These are phyloP conservation scores for rapeseed (Brassica napus) DNA, from an alignment of 345 rosid genomes.

Conservation along the genomic window DNA sequence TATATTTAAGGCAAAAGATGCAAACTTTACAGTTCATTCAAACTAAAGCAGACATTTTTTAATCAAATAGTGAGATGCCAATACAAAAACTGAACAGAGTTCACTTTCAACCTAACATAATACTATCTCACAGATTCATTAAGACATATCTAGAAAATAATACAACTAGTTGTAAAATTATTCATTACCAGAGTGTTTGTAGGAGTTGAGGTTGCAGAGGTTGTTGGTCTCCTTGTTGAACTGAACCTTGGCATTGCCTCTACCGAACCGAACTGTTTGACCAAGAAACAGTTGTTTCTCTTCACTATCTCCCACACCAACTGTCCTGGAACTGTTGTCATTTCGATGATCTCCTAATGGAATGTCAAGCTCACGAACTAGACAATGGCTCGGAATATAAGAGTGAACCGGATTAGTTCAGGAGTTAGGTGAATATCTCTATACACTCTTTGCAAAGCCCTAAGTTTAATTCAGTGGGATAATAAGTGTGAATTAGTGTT, in stretches of 20 bases:
- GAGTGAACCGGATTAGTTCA: not conserved
- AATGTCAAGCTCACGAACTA: not conserved
- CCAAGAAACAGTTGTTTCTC: conserved; percentile 71
- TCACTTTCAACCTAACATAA: not conserved
- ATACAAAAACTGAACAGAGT: not conserved
- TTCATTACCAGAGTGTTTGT: conserved; percentile 63
- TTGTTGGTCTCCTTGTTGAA: conserved; percentile 80
- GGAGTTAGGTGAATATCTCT: not conserved
- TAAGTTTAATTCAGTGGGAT: not conserved
- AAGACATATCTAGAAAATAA: no score
- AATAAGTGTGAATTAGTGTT: not conserved
- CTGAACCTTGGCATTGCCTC: conserved; percentile 55
- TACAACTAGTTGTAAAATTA: no score
- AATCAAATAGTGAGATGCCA: not conserved
- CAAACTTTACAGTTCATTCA: not conserved
- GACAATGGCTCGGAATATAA: not conserved
- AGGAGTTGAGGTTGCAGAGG: conserved; percentile 75
- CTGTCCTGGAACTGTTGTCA: conserved; percentile 73
- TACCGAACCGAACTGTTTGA: conserved; percentile 60
- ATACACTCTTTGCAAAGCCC: not conserved
- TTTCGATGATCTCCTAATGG: conserved; percentile 15
- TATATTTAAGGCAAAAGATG: not conserved
- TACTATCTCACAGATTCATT: no score
- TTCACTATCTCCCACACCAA: conserved; percentile 82
- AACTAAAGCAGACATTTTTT: not conserved